A percentile compares a stretch with the other conserved stretches of the same genome.
Conservation (phyloP, 2,329 filamentous ascomycete genomes). For the Fusarium concolor region DNA sequence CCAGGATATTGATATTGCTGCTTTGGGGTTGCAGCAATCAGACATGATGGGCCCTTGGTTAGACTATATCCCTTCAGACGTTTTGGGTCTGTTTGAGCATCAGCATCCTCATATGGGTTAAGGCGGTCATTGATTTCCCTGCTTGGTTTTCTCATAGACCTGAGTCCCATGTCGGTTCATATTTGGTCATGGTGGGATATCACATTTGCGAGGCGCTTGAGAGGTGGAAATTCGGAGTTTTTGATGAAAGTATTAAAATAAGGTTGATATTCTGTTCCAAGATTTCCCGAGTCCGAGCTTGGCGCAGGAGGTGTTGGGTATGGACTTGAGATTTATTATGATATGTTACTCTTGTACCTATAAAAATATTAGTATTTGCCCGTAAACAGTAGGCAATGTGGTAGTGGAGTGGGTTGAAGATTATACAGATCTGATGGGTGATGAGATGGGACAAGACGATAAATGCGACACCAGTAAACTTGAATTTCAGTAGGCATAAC, state of each 20-base stretch:
- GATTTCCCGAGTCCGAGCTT: slow-evolving; percentile 28
- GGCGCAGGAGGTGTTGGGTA: slow-evolving; percentile 17
- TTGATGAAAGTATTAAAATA: slow-evolving; percentile 22
- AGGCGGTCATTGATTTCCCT: slow-evolving; percentile 29
- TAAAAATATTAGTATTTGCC: not conserved
- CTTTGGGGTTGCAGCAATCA: slow-evolving; percentile 66
- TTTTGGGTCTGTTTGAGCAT: slow-evolving; percentile 66
- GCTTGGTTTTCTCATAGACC: not conserved
- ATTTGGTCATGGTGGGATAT: slow-evolving; percentile 1
- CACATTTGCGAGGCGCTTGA: slow-evolving; percentile 20
- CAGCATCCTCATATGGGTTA: slow-evolving; percentile 46
- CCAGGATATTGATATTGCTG: slow-evolving; percentile 80
- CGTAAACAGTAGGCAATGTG: not conserved
- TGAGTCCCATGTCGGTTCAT: not conserved
- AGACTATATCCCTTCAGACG: slow-evolving; percentile 76
- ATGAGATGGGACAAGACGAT: too few relatives aligned
- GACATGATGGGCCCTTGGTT: slow-evolving; percentile 79
- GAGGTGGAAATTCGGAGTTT: slow-evolving; percentile 26
- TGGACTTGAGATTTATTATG: not conserved
- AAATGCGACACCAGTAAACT: not conserved
- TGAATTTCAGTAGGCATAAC: not conserved
- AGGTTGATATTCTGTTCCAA: slow-evolving; percentile 15
- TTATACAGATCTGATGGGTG: not conserved
- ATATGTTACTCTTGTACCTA: slow-evolving; percentile 7
- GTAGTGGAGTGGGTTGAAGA: not conserved